Conservation (phyloP, 2,329 filamentous ascomycete species). For the Blastomyces parvus region DNA sequence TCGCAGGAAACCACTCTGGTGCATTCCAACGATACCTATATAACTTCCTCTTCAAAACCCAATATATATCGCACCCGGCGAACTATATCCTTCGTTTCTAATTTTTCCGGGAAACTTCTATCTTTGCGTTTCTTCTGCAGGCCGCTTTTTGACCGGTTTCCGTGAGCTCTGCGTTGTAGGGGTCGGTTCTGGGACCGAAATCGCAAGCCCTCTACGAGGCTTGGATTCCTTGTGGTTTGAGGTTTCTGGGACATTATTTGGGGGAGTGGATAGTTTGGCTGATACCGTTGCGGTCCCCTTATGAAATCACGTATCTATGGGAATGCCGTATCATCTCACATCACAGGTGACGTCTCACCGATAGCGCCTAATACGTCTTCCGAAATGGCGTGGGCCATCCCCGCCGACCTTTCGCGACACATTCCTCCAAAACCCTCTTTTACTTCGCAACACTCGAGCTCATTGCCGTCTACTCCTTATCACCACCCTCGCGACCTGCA, state of each 20-base stretch:
- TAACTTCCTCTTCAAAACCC: background rate
- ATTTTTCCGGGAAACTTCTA: background rate
- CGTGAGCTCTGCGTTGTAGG: background rate
- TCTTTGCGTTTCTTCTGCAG: background rate
- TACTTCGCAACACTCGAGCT: constrained; percentile 64
- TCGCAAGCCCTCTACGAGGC: background rate
- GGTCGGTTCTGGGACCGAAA: background rate
- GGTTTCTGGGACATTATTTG: background rate
- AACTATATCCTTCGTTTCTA: background rate
- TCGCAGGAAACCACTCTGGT: background rate
- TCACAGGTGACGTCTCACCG: constrained; percentile 35
- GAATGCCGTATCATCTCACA: constrained; percentile 32
- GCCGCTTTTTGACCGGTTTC: background rate
- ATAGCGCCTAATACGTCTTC: constrained; percentile 33
- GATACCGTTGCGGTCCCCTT: constrained; percentile 29
- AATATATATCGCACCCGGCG: background rate
- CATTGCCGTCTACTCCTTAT: constrained; percentile 85
- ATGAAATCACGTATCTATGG: constrained; percentile 36
- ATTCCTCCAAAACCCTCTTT: constrained; percentile 41
- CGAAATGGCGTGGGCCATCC: constrained; percentile 35
- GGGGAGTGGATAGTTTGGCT: constrained; percentile 21
- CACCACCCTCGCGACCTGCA: constrained; percentile 78
- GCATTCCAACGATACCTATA: background rate
- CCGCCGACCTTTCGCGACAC: constrained; percentile 27
- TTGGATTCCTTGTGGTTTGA: background rate